These are phyloP conservation scores for Hypoxylon crocopeplum DNA, from an alignment of 495 filamentous ascomycete species.

Conservation along the genomic window DNA sequence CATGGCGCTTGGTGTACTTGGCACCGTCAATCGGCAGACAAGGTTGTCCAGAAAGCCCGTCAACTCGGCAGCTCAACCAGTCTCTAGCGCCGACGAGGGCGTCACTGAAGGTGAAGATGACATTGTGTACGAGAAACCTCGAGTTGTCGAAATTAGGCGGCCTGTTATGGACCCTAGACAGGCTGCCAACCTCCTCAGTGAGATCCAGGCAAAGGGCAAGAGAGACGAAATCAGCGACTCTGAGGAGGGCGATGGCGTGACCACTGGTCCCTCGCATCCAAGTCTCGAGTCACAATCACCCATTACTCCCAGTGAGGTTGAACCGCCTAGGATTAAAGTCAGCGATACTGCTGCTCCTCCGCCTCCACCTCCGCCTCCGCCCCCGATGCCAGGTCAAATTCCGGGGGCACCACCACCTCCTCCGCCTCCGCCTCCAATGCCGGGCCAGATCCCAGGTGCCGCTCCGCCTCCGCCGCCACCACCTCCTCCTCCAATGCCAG, in stretches of 20 bases:
- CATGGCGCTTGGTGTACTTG: conserved; percentile 64
- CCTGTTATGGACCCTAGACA: conserved; percentile 78
- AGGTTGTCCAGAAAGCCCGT: conserved; percentile 65
- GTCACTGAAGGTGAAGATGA: conserved; percentile 55
- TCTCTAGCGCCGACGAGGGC: conserved; percentile 51
- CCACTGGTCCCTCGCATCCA: conserved; percentile 78
- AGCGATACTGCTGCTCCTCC: conserved; percentile 54
- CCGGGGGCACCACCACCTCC: conserved; percentile 57
- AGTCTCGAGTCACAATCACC: conserved; percentile 75
- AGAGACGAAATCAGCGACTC: conserved; percentile 75
- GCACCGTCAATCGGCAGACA: conserved; percentile 65
- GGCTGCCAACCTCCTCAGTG: conserved; percentile 75
- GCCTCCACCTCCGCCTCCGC: conserved; percentile 58
- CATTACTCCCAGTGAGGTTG: conserved; percentile 71
- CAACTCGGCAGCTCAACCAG: too few species aligned
- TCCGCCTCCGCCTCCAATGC: conserved; percentile 58
- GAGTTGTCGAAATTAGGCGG: conserved; percentile 70
- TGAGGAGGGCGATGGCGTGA: conserved; percentile 73
- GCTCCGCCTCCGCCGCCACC: conserved; percentile 64
- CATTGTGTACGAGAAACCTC: conserved; percentile 68
- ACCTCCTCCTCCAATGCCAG: conserved; percentile 53
- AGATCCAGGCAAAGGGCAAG: conserved; percentile 80
- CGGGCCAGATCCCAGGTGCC: conserved; percentile 49
- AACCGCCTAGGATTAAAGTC: conserved; percentile 55
- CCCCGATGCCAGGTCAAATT: conserved; percentile 55